A percentile compares a stretch with the other conserved stretches of the same genome.
Conservation (phyloP, 306 rosid genomes). For the Cyclanthera cordifolia region DNA sequence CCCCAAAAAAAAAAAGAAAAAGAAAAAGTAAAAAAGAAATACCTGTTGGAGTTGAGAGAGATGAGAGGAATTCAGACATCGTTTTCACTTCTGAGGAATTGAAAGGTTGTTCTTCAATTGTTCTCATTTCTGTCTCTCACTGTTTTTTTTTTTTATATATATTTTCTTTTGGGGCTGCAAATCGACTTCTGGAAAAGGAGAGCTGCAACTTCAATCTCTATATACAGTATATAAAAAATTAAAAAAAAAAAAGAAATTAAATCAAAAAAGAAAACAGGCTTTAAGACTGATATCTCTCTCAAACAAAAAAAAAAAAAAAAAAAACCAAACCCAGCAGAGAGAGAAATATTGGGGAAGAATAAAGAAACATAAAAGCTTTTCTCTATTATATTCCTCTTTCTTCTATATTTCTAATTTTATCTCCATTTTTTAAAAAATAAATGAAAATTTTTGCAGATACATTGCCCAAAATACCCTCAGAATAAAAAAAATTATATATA, state of each 20-base stretch:
- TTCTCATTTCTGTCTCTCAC: constrained; percentile 8
- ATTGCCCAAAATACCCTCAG: background rate
- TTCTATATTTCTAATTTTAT: constrained; percentile 14
- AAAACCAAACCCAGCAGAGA: constrained; percentile 23
- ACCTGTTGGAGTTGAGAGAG: constrained; percentile 56
- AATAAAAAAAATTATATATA: no score
- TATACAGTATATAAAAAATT: background rate
- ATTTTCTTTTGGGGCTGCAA: constrained; percentile 38
- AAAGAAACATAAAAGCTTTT: constrained; percentile 28
- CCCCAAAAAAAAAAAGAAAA: background rate
- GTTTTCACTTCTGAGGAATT: constrained; percentile 56
- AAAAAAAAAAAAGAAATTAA: background rate
- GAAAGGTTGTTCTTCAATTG: constrained; percentile 46
- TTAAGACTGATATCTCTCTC: constrained; percentile 41
- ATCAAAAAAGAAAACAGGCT: constrained; percentile 32
- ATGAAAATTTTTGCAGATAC: background rate
- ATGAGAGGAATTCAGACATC: constrained; percentile 61
- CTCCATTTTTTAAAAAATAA: background rate
- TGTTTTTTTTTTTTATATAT: constrained; percentile 12
- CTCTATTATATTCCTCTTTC: constrained; percentile 43
- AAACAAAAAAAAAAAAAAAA: no score
- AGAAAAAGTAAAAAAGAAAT: constrained; percentile 2
- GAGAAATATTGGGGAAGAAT: constrained; percentile 7
- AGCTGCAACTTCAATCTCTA: constrained; percentile 18
- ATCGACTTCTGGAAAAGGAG: constrained; percentile 55